Base-by-base conservation (phyloP, 495 filamentous ascomycete genomes). In the Ramalina peruviana region DNA sequence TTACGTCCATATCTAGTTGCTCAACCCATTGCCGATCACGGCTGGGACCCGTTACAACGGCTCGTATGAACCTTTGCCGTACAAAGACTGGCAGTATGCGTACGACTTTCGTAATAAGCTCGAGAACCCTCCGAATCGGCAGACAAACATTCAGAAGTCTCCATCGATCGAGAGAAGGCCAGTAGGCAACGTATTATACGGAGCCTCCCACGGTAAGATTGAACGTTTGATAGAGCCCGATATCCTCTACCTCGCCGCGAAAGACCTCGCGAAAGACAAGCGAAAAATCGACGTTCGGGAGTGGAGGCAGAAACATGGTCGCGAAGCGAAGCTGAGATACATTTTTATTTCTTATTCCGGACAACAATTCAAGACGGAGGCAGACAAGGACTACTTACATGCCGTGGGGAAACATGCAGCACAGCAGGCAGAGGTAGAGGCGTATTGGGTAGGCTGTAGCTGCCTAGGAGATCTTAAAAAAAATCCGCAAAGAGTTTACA, bases 401-500 rank as follows among this genome's bases (percentile, higher is more conserved):
- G 30, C 56, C 11, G 53, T 65, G 7, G 62, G 58, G 23, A 55
- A 61, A 37, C 47, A 41, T 15, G 63, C 65, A n/a, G 56, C 64
- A 33, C 54, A 53, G 40, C 60, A 50, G 38, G 63, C 58, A 12
- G 64, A 48, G 37, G 53, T 63, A 10, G 36, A 23, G 6, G 67
- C 66, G 5, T 70, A 59, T 43, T 70, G 67, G 67, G 36, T 67
- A 25, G 60, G 33, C 11, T 49, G 26, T 40, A 37, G 23, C 10
- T 64, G 62, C 43, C 39, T 64, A 4, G 51, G 49, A 0, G 20
- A 48, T 2, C 36, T 15, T 7, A 21, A 39, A 1, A 49, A 56
- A 25, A 27, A 50, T 10, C 21, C 40, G 10, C 48, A 56, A 36
- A 55, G 70, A 50, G 60, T 70, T 12, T 62, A 62, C 37, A 59